Conservation (phyloP, 2,329 filamentous ascomycete species). For the Aspergillus sp. region DNA sequence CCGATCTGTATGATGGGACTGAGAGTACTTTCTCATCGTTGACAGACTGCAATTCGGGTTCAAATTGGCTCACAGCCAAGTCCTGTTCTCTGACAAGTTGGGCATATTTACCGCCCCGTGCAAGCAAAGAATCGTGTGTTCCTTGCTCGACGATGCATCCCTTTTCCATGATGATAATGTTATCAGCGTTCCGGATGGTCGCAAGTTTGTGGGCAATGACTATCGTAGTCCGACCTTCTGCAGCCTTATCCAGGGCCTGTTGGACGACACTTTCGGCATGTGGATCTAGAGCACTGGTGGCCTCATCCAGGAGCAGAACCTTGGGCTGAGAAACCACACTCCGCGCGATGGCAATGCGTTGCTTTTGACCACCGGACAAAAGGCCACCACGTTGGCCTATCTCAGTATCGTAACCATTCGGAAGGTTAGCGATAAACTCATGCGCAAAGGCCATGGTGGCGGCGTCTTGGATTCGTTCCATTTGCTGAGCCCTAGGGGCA, state of each 20-base stretch:
- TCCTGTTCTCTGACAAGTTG: constrained; percentile 86
- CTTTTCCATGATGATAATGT: constrained; percentile 88
- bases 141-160: constrained; percentile 89
- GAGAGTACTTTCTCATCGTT: neutral
- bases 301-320: constrained; percentile 89
- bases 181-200: constrained; percentile 90
- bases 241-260: constrained; percentile 84
- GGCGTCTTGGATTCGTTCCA: constrained; percentile 73
- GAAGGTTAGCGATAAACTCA: constrained; percentile 78
- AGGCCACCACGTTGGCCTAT: constrained; percentile 95
- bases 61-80: constrained; percentile 53
- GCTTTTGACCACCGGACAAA: constrained; percentile 92
- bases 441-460: constrained; percentile 92
- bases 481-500: constrained; percentile 65
- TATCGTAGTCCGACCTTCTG: constrained; percentile 86
- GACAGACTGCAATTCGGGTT: constrained; percentile 6
- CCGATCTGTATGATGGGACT: neutral
- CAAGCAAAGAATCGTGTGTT: constrained; percentile 76
- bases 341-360: constrained; percentile 90
- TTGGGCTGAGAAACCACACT: constrained; percentile 89
- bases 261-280: constrained; percentile 94
- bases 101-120: constrained; percentile 70
- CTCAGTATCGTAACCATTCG: constrained; percentile 87
- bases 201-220: constrained; percentile 93
- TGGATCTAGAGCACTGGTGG: constrained; percentile 92